phyloP scores from a whole-genome alignment of 1,284 basidiomycete species.

The Ceraceosorus guamensis region DNA sequence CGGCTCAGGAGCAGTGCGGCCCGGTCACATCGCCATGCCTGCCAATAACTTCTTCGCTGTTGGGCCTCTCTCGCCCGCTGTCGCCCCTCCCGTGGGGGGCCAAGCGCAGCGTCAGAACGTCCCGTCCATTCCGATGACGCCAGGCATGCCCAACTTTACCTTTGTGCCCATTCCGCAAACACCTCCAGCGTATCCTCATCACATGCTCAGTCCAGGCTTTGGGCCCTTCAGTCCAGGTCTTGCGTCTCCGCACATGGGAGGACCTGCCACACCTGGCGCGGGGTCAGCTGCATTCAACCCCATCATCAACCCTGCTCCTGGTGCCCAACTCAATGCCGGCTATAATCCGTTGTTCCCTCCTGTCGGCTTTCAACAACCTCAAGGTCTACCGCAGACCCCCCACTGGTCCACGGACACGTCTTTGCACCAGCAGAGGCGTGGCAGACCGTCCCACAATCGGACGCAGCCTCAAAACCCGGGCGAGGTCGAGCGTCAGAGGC shows the following conservation, averaged over 20 bases:
- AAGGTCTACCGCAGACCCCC: slow-evolving; percentile 12
- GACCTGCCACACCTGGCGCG: slow-evolving; percentile 5
- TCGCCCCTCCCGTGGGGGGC: background rate
- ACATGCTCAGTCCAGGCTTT: slow-evolving; percentile 48
- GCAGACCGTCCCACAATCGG: slow-evolving; percentile 30
- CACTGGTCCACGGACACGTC: too few species aligned
- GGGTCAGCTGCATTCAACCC: slow-evolving; percentile 2
- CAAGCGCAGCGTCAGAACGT: background rate
- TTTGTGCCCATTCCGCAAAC: slow-evolving; percentile 50
- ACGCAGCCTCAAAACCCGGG: slow-evolving; percentile 14
- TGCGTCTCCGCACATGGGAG: slow-evolving; percentile 12
- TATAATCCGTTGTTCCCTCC: slow-evolving; percentile 29
- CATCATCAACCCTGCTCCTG: slow-evolving; percentile 49
- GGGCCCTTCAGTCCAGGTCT: slow-evolving; percentile 36
- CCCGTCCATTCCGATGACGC: slow-evolving; percentile 46
- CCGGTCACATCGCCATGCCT: slow-evolving; percentile 38
- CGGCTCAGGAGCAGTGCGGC: slow-evolving; percentile 8
- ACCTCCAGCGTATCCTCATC: slow-evolving; percentile 47
- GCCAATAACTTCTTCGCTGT: slow-evolving; percentile 15
- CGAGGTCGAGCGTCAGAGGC: background rate
- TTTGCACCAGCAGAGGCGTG: too few species aligned
- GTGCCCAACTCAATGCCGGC: slow-evolving; percentile 12
- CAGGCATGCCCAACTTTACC: slow-evolving; percentile 51
- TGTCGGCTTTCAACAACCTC: background rate
- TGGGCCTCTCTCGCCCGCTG: background rate